phyloP scores from a whole-genome alignment of 1,284 basidiomycete species.

The Coriolopsis trogii region DNA sequence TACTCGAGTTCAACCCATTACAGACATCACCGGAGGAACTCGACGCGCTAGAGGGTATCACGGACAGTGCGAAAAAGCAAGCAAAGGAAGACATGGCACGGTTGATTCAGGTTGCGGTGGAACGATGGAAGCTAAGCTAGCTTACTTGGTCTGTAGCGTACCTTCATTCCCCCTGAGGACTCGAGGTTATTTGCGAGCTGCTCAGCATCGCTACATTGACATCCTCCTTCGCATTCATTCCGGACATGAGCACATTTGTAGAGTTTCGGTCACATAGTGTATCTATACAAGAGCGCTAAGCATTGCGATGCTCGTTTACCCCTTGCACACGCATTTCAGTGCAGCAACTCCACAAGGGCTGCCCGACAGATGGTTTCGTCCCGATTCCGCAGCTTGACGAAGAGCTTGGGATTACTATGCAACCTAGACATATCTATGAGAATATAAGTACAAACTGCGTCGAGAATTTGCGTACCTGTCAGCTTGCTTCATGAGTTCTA shows the following conservation, averaged over 20 bases:
- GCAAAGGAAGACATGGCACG: constrained; percentile 73
- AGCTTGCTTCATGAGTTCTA: constrained; percentile 55
- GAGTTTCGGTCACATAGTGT: not conserved
- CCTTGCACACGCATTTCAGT: constrained; percentile 1
- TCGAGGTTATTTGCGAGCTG: no score
- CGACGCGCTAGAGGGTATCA: constrained; percentile 74
- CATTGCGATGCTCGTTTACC: not conserved
- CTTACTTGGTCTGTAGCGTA: not conserved
- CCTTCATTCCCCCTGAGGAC: no score
- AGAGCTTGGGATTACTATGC: constrained; percentile 22
- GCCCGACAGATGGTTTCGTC: constrained; percentile 43
- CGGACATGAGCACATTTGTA: not conserved
- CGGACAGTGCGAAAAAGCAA: constrained; percentile 78
- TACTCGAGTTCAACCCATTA: constrained; percentile 80
- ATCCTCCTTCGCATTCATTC: not conserved
- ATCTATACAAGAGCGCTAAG: constrained; percentile 1
- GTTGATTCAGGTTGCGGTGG: constrained; percentile 68
- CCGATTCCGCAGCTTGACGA: constrained; percentile 47
- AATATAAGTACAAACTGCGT: not conserved
- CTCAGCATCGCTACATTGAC: no score
- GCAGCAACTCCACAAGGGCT: constrained; percentile 31
- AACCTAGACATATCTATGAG: constrained; percentile 19
- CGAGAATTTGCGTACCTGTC: constrained; percentile 47
- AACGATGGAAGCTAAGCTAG: constrained; percentile 66
- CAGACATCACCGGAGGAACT: constrained; percentile 68